These are phyloP conservation scores for Pholiota molesta DNA, from an alignment of 768 basidiomycete genomes.

Conservation along the genomic window DNA sequence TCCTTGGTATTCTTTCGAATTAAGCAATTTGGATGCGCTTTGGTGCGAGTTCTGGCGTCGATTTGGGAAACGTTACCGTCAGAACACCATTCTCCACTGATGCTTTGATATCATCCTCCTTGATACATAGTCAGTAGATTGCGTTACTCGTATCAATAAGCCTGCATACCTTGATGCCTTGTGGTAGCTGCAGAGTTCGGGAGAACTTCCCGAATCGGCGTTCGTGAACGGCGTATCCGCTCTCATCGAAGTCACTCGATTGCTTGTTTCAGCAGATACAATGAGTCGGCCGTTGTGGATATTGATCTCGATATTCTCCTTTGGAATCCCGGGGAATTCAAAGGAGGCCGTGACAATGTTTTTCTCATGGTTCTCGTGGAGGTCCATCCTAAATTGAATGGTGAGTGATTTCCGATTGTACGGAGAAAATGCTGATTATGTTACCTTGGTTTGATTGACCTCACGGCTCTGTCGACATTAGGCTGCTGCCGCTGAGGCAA, in stretches of 20 bases:
- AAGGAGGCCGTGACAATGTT: slow-evolving; percentile 42
- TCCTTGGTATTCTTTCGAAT: background rate
- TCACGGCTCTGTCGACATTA: slow-evolving; percentile 17
- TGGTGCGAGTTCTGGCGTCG: slow-evolving; percentile 33
- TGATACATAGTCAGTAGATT: background rate
- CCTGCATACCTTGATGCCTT: slow-evolving; percentile 47
- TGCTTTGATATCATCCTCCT: slow-evolving; percentile 37
- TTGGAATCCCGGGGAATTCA: slow-evolving; percentile 57
- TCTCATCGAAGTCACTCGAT: slow-evolving; percentile 34
- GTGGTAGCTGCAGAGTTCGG: slow-evolving; percentile 48
- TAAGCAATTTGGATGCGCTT: slow-evolving; percentile 16
- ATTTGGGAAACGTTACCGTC: slow-evolving; percentile 56
- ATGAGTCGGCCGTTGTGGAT: slow-evolving; percentile 49
- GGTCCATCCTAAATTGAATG: slow-evolving; percentile 46
- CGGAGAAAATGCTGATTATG: background rate
- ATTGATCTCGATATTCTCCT: slow-evolving; percentile 53
- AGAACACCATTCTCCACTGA: slow-evolving; percentile 55
- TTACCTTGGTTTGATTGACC: slow-evolving; percentile 20
- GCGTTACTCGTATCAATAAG: background rate
- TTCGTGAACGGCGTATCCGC: slow-evolving; percentile 46
- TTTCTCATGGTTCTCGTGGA: slow-evolving; percentile 48
- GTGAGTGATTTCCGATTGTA: background rate
- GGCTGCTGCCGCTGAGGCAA: background rate
- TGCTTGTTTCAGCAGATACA: slow-evolving; percentile 49
- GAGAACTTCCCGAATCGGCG: slow-evolving; percentile 31